These are phyloP conservation scores for Amaranthus tricolor DNA, from an alignment of 179 eudicot species.

Conservation along the genomic window DNA sequence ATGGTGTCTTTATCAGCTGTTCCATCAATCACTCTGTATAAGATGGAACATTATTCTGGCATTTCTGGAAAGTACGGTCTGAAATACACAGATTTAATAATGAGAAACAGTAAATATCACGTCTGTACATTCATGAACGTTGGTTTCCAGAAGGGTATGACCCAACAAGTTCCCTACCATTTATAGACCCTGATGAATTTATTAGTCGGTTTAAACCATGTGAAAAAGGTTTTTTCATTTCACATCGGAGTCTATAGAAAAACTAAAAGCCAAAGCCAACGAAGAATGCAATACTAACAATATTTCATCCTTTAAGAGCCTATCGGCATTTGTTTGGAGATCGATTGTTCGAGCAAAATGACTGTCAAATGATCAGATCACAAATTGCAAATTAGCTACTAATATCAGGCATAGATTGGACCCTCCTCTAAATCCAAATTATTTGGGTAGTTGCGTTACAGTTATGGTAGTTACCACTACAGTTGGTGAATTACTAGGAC, in stretches of 20 bases:
- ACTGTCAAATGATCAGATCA: slow-evolving; percentile 19
- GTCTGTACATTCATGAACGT: slow-evolving; percentile 29
- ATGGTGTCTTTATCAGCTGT: slow-evolving; percentile 25
- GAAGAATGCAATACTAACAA: slow-evolving; percentile 1
- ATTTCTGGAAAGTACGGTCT: slow-evolving; percentile 39
- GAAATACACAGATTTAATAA: slow-evolving; percentile 13
- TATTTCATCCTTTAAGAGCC: slow-evolving; percentile 30
- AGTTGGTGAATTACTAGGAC: slow-evolving; percentile 4
- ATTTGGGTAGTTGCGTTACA: slow-evolving; percentile 14
- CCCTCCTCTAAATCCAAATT: slow-evolving; percentile 21
- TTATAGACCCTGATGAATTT: slow-evolving; percentile 27
- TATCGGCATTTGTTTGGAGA: slow-evolving; percentile 29
- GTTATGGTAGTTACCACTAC: slow-evolving; percentile 7
- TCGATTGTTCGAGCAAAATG: slow-evolving; percentile 26
- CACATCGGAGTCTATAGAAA: slow-evolving; percentile 19
- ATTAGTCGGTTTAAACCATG: slow-evolving; percentile 8
- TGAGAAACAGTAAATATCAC: slow-evolving; percentile 9
- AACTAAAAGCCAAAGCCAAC: slow-evolving; percentile 10
- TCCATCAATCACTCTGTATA: slow-evolving; percentile 35
- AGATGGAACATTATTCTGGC: slow-evolving; percentile 51
- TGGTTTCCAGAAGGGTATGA: slow-evolving; percentile 35
- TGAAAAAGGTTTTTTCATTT: slow-evolving; percentile 19
- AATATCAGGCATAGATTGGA: slow-evolving; percentile 20
- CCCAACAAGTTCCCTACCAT: slow-evolving; percentile 32
- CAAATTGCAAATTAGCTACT: slow-evolving; percentile 25